Evolutionary conservation across 371 early-diverging fungal genomes (phyloP), one percentile per base, ranked within the genome.

Genomic region (Mucor plumbeus): DNA sequence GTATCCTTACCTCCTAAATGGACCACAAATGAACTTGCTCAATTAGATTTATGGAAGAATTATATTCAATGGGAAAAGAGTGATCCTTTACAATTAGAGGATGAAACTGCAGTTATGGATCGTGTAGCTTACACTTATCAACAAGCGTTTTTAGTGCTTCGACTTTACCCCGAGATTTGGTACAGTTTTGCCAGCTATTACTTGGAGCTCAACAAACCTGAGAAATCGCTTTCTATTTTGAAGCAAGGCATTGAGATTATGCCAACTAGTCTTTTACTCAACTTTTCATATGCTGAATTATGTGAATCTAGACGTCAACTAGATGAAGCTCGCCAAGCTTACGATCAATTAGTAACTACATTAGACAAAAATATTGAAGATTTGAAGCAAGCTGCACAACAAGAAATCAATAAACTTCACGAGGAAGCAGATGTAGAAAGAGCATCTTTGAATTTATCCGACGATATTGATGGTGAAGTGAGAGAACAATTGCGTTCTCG

Each of bases 161-260:
- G 96, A 38, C 88, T 88, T 62, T 97, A 91, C 71, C 97, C 97
- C 0, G 96, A 97, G 70, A 75, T 97, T 7, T 97, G 95, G 97
- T 77, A 79, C 44, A 71, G 75, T 44, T 86, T 67, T 71, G 92
- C 94, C 8, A 82, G 73, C 26, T 97, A 94, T 71, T 82, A 92
- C 63, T 69, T 73, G 6, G 90, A 93, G 47, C 77, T 80, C 34
- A 91, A 84, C 15, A 89, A 90, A 48, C 67, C 74, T 5, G 93
- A 91, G 31, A 94, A 95, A 59, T 94, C 96, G 0, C 73, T 91
- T 41, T 71, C 82, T n/a, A 71, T 91, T 34, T 81, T 95, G 61
- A 88, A 89, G 64, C 81, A 85, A 39, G 96, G 88, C 0, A 85
- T 88, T 41, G 88, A 92, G 64, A 88, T 89, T 17, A 73, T 94